phyloP scores from a whole-genome alignment of 257 asterid genomes.

The Avicennia marina region DNA sequence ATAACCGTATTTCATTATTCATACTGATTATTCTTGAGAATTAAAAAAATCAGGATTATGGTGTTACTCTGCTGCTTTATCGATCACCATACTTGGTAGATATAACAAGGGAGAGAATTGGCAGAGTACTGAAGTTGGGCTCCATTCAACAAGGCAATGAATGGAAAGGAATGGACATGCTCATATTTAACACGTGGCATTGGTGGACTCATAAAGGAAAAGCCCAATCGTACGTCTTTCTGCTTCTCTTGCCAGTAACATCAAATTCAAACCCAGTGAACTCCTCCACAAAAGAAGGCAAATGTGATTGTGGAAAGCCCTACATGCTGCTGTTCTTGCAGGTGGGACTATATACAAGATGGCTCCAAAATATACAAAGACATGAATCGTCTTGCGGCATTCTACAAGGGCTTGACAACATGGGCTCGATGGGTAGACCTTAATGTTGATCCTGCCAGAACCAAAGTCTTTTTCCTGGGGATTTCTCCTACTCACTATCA shows the following conservation, averaged over 20 bases:
- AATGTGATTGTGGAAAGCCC: background rate
- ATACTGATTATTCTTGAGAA: background rate
- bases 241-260: background rate
- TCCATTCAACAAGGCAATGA: conserved; percentile 63
- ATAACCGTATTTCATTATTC: too few relatives aligned
- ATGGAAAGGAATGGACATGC: conserved; percentile 81
- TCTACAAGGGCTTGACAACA: conserved; percentile 56
- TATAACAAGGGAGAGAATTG: conserved; percentile 45
- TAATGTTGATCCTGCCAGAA: conserved; percentile 49
- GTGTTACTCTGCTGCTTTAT: conserved; percentile 45
- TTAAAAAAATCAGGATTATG: conserved; percentile 42
- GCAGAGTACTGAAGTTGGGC: conserved; percentile 53
- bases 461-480: conserved; percentile 66
- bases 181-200: conserved; percentile 74
- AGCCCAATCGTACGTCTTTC: conserved; percentile 42
- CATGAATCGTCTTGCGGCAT: conserved; percentile 65
- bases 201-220: conserved; percentile 88
- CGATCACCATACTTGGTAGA: conserved; percentile 70
- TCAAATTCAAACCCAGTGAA: too few relatives aligned
- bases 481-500: conserved; percentile 62
- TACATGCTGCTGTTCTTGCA: conserved; percentile 13
- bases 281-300: background rate
- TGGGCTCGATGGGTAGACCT: conserved; percentile 67
- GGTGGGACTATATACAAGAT: conserved; percentile 63
- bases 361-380: conserved; percentile 43